phyloP scores from a whole-genome alignment of 345 rosid genomes.

The Arabis hirsuta region DNA sequence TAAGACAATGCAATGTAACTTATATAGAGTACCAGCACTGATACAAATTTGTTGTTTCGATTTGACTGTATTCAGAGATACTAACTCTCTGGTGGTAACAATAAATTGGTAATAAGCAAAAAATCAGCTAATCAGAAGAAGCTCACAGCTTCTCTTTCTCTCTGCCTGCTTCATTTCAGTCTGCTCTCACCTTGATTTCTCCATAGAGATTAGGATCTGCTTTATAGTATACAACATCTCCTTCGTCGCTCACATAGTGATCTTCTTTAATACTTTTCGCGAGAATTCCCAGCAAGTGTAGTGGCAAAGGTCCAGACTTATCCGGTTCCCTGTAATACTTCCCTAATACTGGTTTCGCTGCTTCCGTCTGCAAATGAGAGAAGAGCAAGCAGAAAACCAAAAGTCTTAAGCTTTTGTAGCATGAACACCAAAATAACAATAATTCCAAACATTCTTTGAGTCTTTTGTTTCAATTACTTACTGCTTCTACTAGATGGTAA shows the following conservation, averaged over 20 bases:
- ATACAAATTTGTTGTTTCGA: constrained; percentile 32
- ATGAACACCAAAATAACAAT: constrained; percentile 11
- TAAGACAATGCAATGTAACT: constrained; percentile 16
- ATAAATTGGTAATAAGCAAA: constrained; percentile 26
- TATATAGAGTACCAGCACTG: constrained; percentile 17
- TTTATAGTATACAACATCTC: constrained; percentile 75
- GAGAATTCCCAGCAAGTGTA: constrained; percentile 57
- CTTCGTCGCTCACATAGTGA: constrained; percentile 74
- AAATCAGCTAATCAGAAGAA: constrained; percentile 29
- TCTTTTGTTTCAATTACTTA: constrained; percentile 40
- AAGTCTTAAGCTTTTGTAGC: background rate
- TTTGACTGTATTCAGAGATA: constrained; percentile 29
- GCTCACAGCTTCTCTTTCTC: constrained; percentile 25
- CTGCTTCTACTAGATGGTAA: constrained; percentile 89
- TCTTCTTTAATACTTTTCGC: constrained; percentile 66
- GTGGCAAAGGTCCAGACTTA: constrained; percentile 74
- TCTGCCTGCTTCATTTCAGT: constrained; percentile 42
- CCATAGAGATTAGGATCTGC: constrained; percentile 53
- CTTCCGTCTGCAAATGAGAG: constrained; percentile 62
- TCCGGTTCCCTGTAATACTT: constrained; percentile 80
- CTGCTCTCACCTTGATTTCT: constrained; percentile 34
- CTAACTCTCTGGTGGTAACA: constrained; percentile 32
- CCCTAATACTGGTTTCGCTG: constrained; percentile 83
- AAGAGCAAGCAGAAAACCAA: constrained; percentile 7
- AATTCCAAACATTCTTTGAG: background rate